Conservation (phyloP, 108 stramenopile species). For the Conticribra guillardii region DNA sequence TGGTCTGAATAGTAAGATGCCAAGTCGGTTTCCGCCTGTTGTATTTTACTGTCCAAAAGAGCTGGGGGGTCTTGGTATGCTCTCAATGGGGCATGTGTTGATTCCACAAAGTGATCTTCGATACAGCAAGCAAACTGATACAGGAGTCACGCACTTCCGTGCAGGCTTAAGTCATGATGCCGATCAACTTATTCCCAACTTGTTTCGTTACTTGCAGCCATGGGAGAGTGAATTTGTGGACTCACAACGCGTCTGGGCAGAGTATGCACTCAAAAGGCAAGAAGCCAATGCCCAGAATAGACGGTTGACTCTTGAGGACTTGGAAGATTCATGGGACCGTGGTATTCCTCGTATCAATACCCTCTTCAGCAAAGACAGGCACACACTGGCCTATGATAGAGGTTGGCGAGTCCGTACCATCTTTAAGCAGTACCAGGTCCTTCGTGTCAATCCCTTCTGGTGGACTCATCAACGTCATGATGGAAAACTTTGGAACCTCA, state of each 20-base stretch:
- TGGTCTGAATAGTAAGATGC: slow-evolving; percentile 99
- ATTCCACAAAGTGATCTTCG: slow-evolving; percentile 99
- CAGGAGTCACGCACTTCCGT: slow-evolving; percentile 98
- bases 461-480: slow-evolving; percentile 99
- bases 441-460: slow-evolving; percentile 97
- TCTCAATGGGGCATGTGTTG: slow-evolving; percentile 98
- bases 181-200: slow-evolving; percentile 98
- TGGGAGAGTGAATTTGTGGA: slow-evolving; percentile 99
- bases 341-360: slow-evolving; percentile 99
- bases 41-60: slow-evolving; percentile 98
- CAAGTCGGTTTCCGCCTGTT: slow-evolving; percentile 91
- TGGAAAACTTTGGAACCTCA: slow-evolving; percentile 99
- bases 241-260: slow-evolving; percentile 99
- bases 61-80: slow-evolving; percentile 98
- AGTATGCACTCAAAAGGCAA: slow-evolving; percentile 99
- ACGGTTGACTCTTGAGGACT: slow-evolving; percentile 97
- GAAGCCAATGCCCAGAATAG: slow-evolving; percentile 99
- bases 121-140: slow-evolving; percentile 98
- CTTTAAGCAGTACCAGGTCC: slow-evolving; percentile 98
- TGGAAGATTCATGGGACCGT: slow-evolving; percentile 99
- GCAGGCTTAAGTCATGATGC: slow-evolving; percentile 98
- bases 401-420: slow-evolving; percentile 99
- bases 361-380: slow-evolving; percentile 95
- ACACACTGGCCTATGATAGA: slow-evolving; percentile 96
- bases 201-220: slow-evolving; percentile 98